Percentiles rank a stretch among this genome's conserved stretches.
Evolutionary conservation across 1,284 basidiomycete species (phyloP).

Genomic region (Boletellus sp.): DNA sequence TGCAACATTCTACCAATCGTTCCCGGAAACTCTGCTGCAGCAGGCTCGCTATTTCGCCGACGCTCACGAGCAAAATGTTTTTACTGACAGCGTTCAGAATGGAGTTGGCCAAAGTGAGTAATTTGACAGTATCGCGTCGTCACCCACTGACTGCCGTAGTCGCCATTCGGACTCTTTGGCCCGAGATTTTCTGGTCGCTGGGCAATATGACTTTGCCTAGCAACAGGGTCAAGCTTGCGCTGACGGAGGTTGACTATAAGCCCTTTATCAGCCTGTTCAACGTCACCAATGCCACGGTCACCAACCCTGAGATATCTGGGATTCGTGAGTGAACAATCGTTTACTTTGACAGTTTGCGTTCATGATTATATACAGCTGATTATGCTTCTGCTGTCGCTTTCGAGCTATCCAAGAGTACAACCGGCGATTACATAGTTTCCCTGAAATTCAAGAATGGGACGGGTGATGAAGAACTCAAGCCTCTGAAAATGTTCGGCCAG

Average conservation of each 20-base stretch:
- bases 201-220: constrained; percentile 38
- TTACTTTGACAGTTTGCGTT: neutral
- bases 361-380: constrained; percentile 35
- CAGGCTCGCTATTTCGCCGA: constrained; percentile 46
- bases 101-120: constrained; percentile 46
- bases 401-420: constrained; percentile 36
- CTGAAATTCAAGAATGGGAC: constrained; percentile 53
- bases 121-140: neutral
- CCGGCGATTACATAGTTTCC: constrained; percentile 26
- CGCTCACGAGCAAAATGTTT: constrained; percentile 48
- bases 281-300: constrained; percentile 39
- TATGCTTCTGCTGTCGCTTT: constrained; percentile 47
- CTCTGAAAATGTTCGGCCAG: constrained; percentile 32
- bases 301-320: constrained; percentile 33
- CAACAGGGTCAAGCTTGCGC: constrained; percentile 42
- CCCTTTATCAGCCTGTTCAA: constrained; percentile 52
- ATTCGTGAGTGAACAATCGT: constrained; percentile 28
- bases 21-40: constrained; percentile 33
- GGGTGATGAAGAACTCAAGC: constrained; percentile 23
- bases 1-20: constrained; percentile 34
- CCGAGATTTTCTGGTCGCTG: constrained; percentile 43
- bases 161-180: constrained; percentile 41
- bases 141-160: constrained; percentile 13
- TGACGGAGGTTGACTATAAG: constrained; percentile 47
- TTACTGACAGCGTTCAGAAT: constrained; percentile 37